These are phyloP conservation scores for Gossypium trilobum DNA, from an alignment of 441 rosid species.

Conservation along the genomic window DNA sequence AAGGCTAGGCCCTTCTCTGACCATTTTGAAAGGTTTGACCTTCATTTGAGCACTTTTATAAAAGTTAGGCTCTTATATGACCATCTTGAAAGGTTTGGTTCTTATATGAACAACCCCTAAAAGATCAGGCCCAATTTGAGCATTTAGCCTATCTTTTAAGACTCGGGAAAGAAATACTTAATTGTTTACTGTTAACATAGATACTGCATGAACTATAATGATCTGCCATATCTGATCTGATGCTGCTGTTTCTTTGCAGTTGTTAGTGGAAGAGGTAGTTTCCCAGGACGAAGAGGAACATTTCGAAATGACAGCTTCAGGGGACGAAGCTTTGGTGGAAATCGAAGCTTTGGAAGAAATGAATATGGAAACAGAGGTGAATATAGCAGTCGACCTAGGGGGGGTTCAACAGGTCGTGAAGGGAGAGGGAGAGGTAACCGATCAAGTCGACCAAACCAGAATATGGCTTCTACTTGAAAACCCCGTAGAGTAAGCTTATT, in stretches of 20 bases:
- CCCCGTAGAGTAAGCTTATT: background rate
- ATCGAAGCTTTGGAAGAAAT: conserved; percentile 38
- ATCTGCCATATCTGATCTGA: background rate
- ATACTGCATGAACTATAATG: background rate
- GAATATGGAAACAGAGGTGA: conserved; percentile 41
- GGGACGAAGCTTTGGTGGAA: conserved; percentile 34
- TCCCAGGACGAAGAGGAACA: conserved; percentile 35
- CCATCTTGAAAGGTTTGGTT: too few relatives aligned
- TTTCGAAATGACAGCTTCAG: conserved; percentile 45
- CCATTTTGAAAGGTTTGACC: too few relatives aligned
- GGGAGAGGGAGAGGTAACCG: conserved; percentile 39
- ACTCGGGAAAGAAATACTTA: background rate
- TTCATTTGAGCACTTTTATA: too few relatives aligned
- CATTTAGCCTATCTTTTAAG: background rate
- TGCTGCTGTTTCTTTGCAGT: conserved; percentile 29
- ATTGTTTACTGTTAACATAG: background rate
- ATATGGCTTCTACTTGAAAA: background rate
- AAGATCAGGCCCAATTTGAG: background rate
- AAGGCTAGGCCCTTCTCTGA: too few relatives aligned
- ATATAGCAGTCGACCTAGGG: conserved; percentile 40
- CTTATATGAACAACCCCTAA: too few relatives aligned
- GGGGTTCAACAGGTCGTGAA: conserved; percentile 41
- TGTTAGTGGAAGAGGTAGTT: conserved; percentile 43
- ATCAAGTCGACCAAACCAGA: conserved; percentile 7
- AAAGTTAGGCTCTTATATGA: too few relatives aligned